Evolutionary conservation across 345 rosid species (phyloP), one percentile per base, ranked within the genome.

Genomic region (Kernera saxatilis): DNA sequence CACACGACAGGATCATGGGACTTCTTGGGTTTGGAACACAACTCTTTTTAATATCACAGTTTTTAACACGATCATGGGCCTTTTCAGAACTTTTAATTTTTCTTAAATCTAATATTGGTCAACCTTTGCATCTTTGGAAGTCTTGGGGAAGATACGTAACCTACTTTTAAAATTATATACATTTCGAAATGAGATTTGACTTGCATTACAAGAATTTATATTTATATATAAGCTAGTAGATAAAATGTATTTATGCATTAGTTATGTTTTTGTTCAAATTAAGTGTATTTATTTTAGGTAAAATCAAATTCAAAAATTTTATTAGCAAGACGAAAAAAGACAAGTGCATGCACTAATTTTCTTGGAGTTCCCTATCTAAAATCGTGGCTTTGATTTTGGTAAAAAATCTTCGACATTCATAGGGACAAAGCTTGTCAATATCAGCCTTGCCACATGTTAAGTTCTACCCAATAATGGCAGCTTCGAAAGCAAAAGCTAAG

Each of bases 1-100:
- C 96, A 91, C 81, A 93, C 97, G 6, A 93, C 94, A 25, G 85
- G 88, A 39, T 91, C 99, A 44, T 93, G 99, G 97, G 90, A 88
- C n/a, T 93, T 91, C 69, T 76, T 93, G 56, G 83, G 85, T 10
- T 78, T 86, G 15, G 96, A 91, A 70, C 80, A 73, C 2, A 41
- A 79, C 55, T 88, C 87, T 19, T 52, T 37, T 0, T 56, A n/a
- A n/a, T n/a, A n/a, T n/a, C n/a, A n/a, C n/a, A n/a, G n/a, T n/a
- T n/a, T n/a, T n/a, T n/a, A n/a, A n/a, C n/a, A n/a, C n/a, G n/a
- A n/a, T n/a, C n/a, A n/a, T n/a, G n/a, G n/a, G n/a, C n/a, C 13
- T 5, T 32, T 54, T 67, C 43, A 3, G 4, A 5, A 3, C 21
- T 1, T 62, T 53, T 52, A 18, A 13, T 10, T 56, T 56, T 10